Conservation (phyloP, 2,329 filamentous ascomycete genomes). For the Aureobasidium leucospermi region DNA sequence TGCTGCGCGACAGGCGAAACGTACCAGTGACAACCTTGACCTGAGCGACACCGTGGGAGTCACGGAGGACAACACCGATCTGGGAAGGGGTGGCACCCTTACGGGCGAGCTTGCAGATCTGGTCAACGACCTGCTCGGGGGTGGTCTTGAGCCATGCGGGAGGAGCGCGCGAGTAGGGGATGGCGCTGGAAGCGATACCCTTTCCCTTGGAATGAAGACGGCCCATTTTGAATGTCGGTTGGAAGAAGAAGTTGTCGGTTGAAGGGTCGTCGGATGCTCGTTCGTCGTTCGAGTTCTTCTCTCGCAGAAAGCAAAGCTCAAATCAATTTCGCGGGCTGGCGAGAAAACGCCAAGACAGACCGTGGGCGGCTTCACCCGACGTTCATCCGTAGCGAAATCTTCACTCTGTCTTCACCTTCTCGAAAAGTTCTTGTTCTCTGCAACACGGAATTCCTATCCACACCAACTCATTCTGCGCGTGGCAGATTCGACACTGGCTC, state of each 20-base stretch:
- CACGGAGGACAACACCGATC: constrained; percentile 97
- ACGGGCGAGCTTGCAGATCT: constrained; percentile 98
- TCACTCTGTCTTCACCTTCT: neutral
- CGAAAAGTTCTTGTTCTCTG: neutral
- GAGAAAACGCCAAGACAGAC: neutral
- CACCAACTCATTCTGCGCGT: neutral
- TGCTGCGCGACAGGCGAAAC: constrained; percentile 24
- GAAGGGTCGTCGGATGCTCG: constrained; percentile 14
- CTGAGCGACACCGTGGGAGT: constrained; percentile 96
- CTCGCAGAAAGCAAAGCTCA: neutral
- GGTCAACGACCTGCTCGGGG: constrained; percentile 95
- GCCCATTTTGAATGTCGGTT: constrained; percentile 61
- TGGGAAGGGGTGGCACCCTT: constrained; percentile 98
- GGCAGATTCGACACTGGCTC: neutral
- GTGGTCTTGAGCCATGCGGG: constrained; percentile 98
- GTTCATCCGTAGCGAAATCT: constrained; percentile 7
- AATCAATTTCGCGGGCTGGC: neutral
- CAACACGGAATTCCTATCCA: neutral
- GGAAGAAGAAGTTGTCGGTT: constrained; percentile 11
- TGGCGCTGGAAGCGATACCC: constrained; percentile 91
- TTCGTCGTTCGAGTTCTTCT: constrained; percentile 10
- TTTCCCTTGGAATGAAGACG: constrained; percentile 99
- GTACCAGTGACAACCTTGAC: constrained; percentile 95
- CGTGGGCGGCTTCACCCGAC: constrained; percentile 1
- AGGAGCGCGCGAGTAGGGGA: constrained; percentile 91